A percentile compares a stretch with the other conserved stretches of the same genome.
Conservation (phyloP, 2,329 filamentous ascomycete species). For the Hypoxylon sp. region DNA sequence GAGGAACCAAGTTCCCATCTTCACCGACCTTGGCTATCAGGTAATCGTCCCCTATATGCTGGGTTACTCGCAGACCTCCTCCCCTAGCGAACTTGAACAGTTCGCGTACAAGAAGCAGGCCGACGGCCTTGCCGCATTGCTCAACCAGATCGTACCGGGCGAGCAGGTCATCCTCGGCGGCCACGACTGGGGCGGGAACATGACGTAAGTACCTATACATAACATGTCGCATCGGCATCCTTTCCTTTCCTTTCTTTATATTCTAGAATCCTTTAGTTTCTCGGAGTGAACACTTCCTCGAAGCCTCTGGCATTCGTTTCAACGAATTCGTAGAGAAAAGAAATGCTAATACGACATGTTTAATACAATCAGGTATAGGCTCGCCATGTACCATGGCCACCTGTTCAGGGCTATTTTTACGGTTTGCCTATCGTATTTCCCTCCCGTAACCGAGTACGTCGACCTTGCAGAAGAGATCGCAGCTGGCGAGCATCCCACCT, state of each 20-base stretch:
- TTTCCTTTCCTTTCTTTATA: no score
- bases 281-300: no score
- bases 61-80: slow-evolving; percentile 72
- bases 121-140: slow-evolving; percentile 70
- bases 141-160: slow-evolving; percentile 59
- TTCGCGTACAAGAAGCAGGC: slow-evolving; percentile 70
- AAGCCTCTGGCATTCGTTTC: no score
- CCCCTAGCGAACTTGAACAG: slow-evolving; percentile 44
- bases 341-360: no score
- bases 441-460: slow-evolving; percentile 47
- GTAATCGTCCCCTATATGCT: slow-evolving; percentile 78
- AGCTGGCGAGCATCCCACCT: slow-evolving; percentile 67
- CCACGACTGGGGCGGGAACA: slow-evolving; percentile 77
- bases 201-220: no score
- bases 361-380: no score
- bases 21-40: slow-evolving; percentile 69
- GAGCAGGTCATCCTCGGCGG: slow-evolving; percentile 72
- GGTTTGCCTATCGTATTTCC: slow-evolving; percentile 71
- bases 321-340: no score
- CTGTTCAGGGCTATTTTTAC: slow-evolving; percentile 73
- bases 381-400: slow-evolving; percentile 71
- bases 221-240: no score
- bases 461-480: slow-evolving; percentile 55
- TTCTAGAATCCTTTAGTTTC: no score
- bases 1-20: slow-evolving; percentile 75